Base-by-base conservation (phyloP, 345 rosid genomes). In the Garcia nutans region DNA sequence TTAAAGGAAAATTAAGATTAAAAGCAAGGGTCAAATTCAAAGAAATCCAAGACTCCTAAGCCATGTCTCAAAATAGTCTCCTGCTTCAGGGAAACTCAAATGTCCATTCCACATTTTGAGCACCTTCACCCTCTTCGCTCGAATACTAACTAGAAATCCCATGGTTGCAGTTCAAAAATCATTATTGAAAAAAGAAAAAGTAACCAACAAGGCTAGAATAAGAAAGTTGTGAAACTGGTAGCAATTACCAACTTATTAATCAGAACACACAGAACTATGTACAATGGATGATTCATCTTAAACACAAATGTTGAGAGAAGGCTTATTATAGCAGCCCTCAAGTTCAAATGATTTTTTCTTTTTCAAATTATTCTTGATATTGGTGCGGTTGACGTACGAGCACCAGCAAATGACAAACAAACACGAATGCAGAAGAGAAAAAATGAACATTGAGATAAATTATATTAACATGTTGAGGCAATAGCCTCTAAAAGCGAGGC, bases 401-500 rank as follows among this genome's bases (percentile, higher is more conserved):
- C 54, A 72, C 59, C 55, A 67, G 45, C 58, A 70, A 6, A 57
- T 58, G 65, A 71, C 54, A 44, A 9, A 16, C n/a, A 17, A 56
- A 45, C 33, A 67, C 12, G 15, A 33, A 31, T 2, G 10, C 70
- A 54, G 7, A 1, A 33, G 33, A 9, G 19, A 3, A 19, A 12
- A 12, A 41, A 23, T 28, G 52, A 57, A 26, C 58, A 20, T 5
- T 15, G 47, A 16, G 33, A 69, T 22, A 12, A 41, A 50, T 71
- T 56, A n/a, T 56, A 76, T 81, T 71, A 88, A 78, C 91, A 89
- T 70, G 87, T 85, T 12, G 88, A 84, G 75, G 89, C 93, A 66
- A 90, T 82, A 64, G 93, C 95, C 73, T 90, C 91, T 65, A 90
- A 66, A 62, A 92, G 88, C 66, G 93, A 68, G 45, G 83, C 91